These are phyloP conservation scores for Nothomitra cinnamomea DNA, from an alignment of 2,329 filamentous ascomycete species.

Conservation along the genomic window DNA sequence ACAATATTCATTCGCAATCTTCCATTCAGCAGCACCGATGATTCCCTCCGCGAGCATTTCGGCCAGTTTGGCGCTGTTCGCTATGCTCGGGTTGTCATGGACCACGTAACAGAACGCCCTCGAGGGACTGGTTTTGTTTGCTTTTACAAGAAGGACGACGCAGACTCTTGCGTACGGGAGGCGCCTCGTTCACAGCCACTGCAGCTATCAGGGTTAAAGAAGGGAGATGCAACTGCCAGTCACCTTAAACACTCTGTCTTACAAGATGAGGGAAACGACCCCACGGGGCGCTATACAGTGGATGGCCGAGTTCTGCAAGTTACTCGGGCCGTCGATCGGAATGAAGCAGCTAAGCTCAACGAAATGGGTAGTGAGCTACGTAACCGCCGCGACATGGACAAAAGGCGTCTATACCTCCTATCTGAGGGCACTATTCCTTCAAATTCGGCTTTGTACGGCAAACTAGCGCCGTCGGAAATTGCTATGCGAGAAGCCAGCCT, in stretches of 20 bases:
- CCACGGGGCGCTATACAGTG: slow-evolving; percentile 71
- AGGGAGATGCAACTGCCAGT: slow-evolving; percentile 21
- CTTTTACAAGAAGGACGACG: slow-evolving; percentile 65
- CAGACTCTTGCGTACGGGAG: slow-evolving; percentile 54
- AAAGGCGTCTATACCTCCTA: slow-evolving; percentile 74
- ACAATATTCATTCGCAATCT: slow-evolving; percentile 90
- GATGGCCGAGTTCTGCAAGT: slow-evolving; percentile 78
- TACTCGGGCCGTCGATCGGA: slow-evolving; percentile 67
- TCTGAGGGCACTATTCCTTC: slow-evolving; percentile 67
- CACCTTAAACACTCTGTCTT: slow-evolving; percentile 51
- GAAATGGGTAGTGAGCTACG: slow-evolving; percentile 46
- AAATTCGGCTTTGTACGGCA: slow-evolving; percentile 60
- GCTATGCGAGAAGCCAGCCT: slow-evolving; percentile 77
- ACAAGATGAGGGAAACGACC: slow-evolving; percentile 70
- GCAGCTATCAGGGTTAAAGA: slow-evolving; percentile 11
- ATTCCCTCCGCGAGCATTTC: slow-evolving; percentile 71
- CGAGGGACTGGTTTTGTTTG: slow-evolving; percentile 91
- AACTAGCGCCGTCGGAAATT: slow-evolving; percentile 62
- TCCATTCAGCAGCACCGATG: slow-evolving; percentile 74
- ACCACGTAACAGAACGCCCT: slow-evolving; percentile 68
- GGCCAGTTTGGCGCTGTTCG: slow-evolving; percentile 71
- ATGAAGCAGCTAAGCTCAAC: slow-evolving; percentile 59
- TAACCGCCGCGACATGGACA: slow-evolving; percentile 56
- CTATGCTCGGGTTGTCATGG: slow-evolving; percentile 83
- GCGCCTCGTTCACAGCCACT: slow-evolving; percentile 39